Evolutionary conservation across 2,329 filamentous ascomycete species (phyloP).

Genomic region (Chaetoscypha palmicola): DNA sequence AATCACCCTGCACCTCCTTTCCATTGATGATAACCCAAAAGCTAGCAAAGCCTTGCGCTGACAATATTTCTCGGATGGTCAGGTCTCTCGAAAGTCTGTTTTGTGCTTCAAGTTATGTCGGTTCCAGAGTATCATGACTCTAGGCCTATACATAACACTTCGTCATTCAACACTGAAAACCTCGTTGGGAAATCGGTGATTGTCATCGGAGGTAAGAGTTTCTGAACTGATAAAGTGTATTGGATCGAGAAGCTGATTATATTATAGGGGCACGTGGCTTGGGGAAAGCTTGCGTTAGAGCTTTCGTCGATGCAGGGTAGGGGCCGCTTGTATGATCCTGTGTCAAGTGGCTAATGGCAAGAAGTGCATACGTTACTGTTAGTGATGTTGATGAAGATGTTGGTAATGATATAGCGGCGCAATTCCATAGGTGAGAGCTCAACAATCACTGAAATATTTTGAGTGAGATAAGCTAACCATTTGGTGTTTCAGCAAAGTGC

Average conservation of each 20-base stretch:
- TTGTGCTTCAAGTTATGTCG: background rate
- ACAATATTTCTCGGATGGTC: too few species aligned
- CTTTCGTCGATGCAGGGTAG: constrained; percentile 25
- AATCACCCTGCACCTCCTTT: too few species aligned
- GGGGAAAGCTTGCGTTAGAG: constrained; percentile 33
- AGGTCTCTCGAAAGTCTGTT: too few species aligned
- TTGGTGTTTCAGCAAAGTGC: constrained; percentile 12
- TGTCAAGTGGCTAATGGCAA: background rate
- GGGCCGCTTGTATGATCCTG: too few species aligned
- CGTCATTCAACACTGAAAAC: background rate
- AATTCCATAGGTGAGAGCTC: background rate
- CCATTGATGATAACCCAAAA: too few species aligned
- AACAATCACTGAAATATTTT: background rate
- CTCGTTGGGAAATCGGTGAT: constrained; percentile 1
- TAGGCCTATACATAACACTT: background rate
- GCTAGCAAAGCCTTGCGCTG: too few species aligned
- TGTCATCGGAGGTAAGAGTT: constrained; percentile 3
- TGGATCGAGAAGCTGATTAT: too few species aligned
- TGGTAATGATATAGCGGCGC: constrained; percentile 22
- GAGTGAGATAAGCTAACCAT: background rate
- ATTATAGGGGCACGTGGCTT: constrained; percentile 31
- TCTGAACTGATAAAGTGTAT: background rate
- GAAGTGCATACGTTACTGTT: constrained; percentile 37
- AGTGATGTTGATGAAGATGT: constrained; percentile 33
- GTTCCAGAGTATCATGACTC: background rate